phyloP scores from a whole-genome alignment of 768 basidiomycete species.

The Russula vinacea region DNA sequence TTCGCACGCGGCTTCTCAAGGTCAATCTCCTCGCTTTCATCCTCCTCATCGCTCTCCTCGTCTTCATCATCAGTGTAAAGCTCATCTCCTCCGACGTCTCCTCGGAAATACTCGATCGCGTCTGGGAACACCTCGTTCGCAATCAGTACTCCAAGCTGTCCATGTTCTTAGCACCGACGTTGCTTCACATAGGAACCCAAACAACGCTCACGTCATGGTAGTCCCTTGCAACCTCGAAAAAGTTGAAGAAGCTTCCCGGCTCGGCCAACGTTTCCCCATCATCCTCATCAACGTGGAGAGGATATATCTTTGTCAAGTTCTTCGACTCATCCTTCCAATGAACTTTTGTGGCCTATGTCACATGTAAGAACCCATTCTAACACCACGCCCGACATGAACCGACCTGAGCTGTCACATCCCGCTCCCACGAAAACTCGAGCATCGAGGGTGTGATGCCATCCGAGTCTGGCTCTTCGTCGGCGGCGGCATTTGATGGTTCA shows the following conservation, averaged over 20 bases:
- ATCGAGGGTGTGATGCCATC: constrained; percentile 75
- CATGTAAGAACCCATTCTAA: constrained; percentile 4
- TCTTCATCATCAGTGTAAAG: constrained; percentile 64
- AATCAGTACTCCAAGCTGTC: constrained; percentile 66
- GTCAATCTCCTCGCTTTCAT: constrained; percentile 77
- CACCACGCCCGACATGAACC: constrained; percentile 5
- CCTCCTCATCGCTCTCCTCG: constrained; percentile 70
- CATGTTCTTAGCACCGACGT: constrained; percentile 17
- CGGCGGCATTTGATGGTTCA: constrained; percentile 50
- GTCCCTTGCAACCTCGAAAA: constrained; percentile 67
- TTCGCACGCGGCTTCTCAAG: constrained; percentile 78
- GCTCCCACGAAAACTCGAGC: constrained; percentile 79
- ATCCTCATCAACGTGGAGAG: constrained; percentile 57
- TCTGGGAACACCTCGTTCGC: constrained; percentile 78
- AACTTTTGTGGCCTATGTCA: constrained; percentile 58
- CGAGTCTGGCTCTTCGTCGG: constrained; percentile 58
- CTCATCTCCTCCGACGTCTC: constrained; percentile 57
- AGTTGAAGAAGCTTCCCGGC: constrained; percentile 84
- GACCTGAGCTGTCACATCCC: constrained; percentile 66
- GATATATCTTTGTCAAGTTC: constrained; percentile 76
- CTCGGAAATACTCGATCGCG: constrained; percentile 79
- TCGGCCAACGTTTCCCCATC: constrained; percentile 64
- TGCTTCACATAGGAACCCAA: not conserved
- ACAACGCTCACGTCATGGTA: constrained; percentile 58
- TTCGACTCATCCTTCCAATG: constrained; percentile 78